These are phyloP conservation scores for Discostella pseudostelligera DNA, from an alignment of 108 stramenopile genomes.

Conservation along the genomic window DNA sequence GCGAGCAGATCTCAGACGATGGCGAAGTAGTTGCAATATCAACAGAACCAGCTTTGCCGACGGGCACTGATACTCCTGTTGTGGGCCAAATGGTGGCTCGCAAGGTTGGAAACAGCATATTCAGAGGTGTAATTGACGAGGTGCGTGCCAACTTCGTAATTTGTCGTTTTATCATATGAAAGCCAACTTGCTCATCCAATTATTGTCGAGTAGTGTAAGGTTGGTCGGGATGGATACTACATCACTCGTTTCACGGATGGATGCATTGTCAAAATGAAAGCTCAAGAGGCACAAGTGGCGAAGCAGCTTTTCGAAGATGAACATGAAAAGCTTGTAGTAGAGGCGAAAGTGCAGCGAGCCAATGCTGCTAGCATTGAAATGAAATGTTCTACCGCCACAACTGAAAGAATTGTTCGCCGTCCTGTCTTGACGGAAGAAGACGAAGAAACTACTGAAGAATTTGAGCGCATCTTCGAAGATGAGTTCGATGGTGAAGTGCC, in stretches of 20 bases:
- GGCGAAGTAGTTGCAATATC: not conserved
- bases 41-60: not conserved
- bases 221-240: constrained; percentile 17
- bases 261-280: constrained; percentile 27
- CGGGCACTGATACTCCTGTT: not conserved
- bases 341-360: constrained; percentile 7
- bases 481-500: constrained; percentile 29
- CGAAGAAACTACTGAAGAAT: constrained; percentile 23
- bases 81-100: not conserved
- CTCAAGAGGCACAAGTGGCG: constrained; percentile 4
- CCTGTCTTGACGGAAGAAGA: constrained; percentile 29
- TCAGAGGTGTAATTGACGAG: not conserved
- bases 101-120: not conserved
- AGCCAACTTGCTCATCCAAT: too few relatives aligned
- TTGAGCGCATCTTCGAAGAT: constrained; percentile 38
- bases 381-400: constrained; percentile 4
- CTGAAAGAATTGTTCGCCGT: constrained; percentile 7
- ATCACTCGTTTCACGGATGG: constrained; percentile 18
- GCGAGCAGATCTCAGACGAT: not conserved
- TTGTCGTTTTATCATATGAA: not conserved
- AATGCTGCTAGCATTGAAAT: constrained; percentile 6
- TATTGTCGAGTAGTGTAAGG: too few relatives aligned
- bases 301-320: constrained; percentile 20
- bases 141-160: not conserved
- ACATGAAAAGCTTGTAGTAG: not conserved